A percentile compares a stretch with the other conserved stretches of the same genome.
Conservation (phyloP, 441 rosid genomes). For the Isatis lusitanica region DNA sequence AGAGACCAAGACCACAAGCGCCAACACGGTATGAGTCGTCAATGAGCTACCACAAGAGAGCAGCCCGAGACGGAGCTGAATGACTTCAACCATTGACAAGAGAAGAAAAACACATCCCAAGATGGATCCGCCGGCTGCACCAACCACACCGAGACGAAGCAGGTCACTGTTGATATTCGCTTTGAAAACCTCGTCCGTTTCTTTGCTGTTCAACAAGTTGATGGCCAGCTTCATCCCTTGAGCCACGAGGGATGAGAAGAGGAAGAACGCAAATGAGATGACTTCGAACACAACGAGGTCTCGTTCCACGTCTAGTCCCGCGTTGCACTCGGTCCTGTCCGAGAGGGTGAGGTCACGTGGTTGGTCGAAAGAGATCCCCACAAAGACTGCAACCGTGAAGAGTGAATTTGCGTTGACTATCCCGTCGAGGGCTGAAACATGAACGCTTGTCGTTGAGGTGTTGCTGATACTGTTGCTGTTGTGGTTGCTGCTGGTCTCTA, state of each 20-base stretch:
- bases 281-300: constrained; percentile 36
- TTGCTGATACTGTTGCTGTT: neutral
- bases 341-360: constrained; percentile 31
- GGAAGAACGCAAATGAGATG: constrained; percentile 34
- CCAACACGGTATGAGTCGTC: constrained; percentile 26
- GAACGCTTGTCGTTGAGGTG: constrained; percentile 34
- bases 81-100: constrained; percentile 33
- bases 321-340: constrained; percentile 27
- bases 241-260: constrained; percentile 39
- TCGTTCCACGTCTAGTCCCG: constrained; percentile 32
- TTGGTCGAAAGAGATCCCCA: constrained; percentile 29
- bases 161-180: constrained; percentile 29
- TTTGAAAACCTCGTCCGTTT: constrained; percentile 29
- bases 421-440: constrained; percentile 36
- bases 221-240: constrained; percentile 36
- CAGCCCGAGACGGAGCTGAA: constrained; percentile 32
- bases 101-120: constrained; percentile 34
- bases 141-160: constrained; percentile 37
- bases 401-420: constrained; percentile 35
- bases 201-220: constrained; percentile 33
- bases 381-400: constrained; percentile 39
- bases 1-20: constrained; percentile 33
- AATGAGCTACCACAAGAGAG: constrained; percentile 31
- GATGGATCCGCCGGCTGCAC: constrained; percentile 32
- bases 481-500: constrained; percentile 26